Evolutionary conservation across 1,139 yeast species (phyloP).

Genomic region (Wickerhamomyces sp.): DNA sequence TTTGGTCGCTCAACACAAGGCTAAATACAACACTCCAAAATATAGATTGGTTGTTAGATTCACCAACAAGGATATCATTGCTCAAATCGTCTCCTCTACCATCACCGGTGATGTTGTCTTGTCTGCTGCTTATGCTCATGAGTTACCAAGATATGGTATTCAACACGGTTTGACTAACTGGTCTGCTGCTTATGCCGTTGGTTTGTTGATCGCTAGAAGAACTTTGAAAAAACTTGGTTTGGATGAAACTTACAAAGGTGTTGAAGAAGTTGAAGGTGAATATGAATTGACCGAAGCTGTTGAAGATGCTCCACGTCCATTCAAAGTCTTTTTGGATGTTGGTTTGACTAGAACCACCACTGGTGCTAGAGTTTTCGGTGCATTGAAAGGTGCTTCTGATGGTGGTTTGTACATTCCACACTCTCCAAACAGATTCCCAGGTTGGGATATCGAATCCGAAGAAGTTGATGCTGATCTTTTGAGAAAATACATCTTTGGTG

Average conservation of each 20-base stretch:
- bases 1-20: slow-evolving; percentile 99
- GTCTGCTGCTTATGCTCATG: slow-evolving; percentile 98
- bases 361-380: slow-evolving; percentile 99
- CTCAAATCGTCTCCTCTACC: slow-evolving; percentile 95
- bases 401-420: slow-evolving; percentile 99
- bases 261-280: slow-evolving; percentile 99
- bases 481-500: slow-evolving; percentile 99
- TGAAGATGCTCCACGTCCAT: slow-evolving; percentile 99
- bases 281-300: slow-evolving; percentile 97
- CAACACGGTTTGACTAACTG: slow-evolving; percentile 99
- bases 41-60: slow-evolving; percentile 99
- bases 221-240: slow-evolving; percentile 96
- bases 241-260: slow-evolving; percentile 98
- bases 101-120: slow-evolving; percentile 95
- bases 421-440: slow-evolving; percentile 99
- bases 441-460: slow-evolving; percentile 98
- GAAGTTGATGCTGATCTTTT: slow-evolving; percentile 97
- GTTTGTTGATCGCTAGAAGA: slow-evolving; percentile 99
- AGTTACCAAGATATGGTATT: slow-evolving; percentile 97
- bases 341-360: slow-evolving; percentile 99
- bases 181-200: slow-evolving; percentile 99
- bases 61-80: slow-evolving; percentile 99
- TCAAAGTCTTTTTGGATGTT: slow-evolving; percentile 98
- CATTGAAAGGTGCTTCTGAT: slow-evolving; percentile 99
- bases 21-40: slow-evolving; percentile 99